phyloP scores from a whole-genome alignment of 2,329 filamentous ascomycete genomes.

The Fusarium chaquense region DNA sequence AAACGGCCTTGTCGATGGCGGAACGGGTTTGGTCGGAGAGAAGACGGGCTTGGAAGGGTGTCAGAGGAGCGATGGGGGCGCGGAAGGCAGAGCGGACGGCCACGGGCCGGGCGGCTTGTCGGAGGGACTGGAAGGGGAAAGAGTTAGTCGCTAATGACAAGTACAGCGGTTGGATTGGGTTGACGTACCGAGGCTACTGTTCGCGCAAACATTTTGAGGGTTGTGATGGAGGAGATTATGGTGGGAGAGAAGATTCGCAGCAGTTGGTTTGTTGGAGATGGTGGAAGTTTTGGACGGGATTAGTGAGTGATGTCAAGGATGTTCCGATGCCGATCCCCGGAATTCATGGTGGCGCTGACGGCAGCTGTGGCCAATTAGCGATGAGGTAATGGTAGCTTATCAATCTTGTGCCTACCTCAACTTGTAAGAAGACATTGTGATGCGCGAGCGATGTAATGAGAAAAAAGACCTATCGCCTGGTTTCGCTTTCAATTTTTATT shows the following conservation, averaged over 20 bases:
- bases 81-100: conserved; percentile 46
- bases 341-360: conserved; percentile 28
- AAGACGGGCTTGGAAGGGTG: conserved; percentile 67
- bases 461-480: background rate
- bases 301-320: conserved; percentile 48
- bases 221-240: conserved; percentile 30
- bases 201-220: conserved; percentile 46
- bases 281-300: conserved; percentile 36
- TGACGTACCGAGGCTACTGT: conserved; percentile 43
- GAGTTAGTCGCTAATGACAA: conserved; percentile 15
- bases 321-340: conserved; percentile 37
- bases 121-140: conserved; percentile 47
- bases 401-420: background rate
- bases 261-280: conserved; percentile 24
- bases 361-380: conserved; percentile 34
- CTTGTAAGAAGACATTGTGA: background rate
- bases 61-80: conserved; percentile 43
- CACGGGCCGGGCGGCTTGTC: conserved; percentile 55
- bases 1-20: conserved; percentile 91
- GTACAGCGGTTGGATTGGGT: background rate
- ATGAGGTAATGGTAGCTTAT: conserved; percentile 32
- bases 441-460: background rate
- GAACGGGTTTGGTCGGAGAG: conserved; percentile 83
- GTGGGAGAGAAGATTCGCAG: conserved; percentile 15
- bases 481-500: background rate